Conservation (phyloP, 768 basidiomycete genomes). For the Glaciozyma martinii region DNA sequence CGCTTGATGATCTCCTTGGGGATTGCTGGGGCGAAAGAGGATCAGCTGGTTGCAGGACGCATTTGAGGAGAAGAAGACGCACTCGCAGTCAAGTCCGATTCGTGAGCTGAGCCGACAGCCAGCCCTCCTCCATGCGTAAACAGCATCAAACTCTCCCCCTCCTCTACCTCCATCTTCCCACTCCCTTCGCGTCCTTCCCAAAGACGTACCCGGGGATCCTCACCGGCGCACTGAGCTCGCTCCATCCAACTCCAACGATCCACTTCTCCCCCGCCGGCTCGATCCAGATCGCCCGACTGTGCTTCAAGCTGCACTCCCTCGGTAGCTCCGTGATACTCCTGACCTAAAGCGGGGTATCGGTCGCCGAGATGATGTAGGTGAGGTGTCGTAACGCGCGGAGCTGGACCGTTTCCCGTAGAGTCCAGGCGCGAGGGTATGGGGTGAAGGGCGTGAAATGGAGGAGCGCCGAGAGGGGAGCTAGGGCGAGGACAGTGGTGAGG, state of each 20-base stretch:
- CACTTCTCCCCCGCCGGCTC: not conserved
- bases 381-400: not conserved
- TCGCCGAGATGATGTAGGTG: not conserved
- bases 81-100: not conserved
- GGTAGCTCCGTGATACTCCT: not conserved
- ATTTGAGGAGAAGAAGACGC: not conserved
- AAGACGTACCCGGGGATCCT: not conserved
- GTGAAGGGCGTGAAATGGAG: not conserved
- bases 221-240: not conserved
- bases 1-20: not conserved
- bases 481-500: not conserved
- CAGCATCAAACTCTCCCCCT: not conserved
- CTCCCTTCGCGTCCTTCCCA: not conserved
- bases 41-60: not conserved
- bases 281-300: not conserved
- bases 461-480: not conserved
- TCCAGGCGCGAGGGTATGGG: not conserved
- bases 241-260: not conserved
- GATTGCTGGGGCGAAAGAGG: not conserved
- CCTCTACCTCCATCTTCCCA: not conserved
- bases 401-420: not conserved
- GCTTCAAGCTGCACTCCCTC: not conserved
- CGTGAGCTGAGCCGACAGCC: not conserved
- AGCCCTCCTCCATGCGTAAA: not conserved
- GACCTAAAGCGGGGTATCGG: not conserved